Percentiles rank a stretch among this genome's conserved stretches.
Conservation (phyloP, 257 asterid species). For the Nicotiana noctiflora region DNA sequence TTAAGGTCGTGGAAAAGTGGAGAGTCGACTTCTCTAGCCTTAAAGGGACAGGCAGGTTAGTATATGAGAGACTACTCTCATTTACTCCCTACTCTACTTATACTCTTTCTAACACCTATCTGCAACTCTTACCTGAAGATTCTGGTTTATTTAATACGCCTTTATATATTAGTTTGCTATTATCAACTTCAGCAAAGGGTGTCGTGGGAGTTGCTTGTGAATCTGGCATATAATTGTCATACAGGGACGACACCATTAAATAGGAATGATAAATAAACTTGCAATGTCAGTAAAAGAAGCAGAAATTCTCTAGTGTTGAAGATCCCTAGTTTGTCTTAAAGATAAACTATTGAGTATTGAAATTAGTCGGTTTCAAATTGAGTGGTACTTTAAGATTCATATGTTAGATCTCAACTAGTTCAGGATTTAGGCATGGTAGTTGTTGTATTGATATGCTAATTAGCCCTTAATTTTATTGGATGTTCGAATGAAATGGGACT, state of each 20-base stretch:
- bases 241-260: background rate
- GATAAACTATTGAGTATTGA: background rate
- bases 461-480: background rate
- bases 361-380: background rate
- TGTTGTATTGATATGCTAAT: background rate
- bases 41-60: conserved; percentile 85
- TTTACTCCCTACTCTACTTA: background rate
- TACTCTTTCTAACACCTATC: background rate
- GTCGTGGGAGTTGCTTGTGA: background rate
- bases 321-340: background rate
- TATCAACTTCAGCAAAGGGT: background rate
- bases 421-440: background rate
- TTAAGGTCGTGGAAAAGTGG: conserved; percentile 78
- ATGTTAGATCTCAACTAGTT: background rate
- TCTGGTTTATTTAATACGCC: background rate
- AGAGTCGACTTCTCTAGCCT: conserved; percentile 43
- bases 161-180: background rate
- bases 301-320: background rate
- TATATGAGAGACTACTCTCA: background rate
- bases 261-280: background rate
- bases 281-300: background rate
- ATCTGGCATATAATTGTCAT: background rate
- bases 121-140: background rate
- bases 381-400: background rate
- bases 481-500: background rate